Conservation (phyloP, 1,139 yeast genomes). For the Kurtzmaniella quercitrusa region DNA sequence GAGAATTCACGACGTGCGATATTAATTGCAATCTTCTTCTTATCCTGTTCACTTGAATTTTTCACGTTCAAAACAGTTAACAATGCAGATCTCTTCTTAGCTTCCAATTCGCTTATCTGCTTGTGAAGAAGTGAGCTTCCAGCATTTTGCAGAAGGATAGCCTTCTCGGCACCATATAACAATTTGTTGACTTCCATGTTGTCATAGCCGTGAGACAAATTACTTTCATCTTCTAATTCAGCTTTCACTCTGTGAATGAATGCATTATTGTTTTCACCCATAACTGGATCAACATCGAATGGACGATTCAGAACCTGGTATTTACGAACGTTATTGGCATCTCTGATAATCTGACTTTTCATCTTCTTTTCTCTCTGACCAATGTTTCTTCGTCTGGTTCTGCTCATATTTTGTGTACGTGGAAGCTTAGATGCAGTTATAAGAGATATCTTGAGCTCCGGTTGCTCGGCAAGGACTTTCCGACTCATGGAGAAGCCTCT, state of each 20-base stretch:
- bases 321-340: slow-evolving; percentile 44
- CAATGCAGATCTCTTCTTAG: slow-evolving; percentile 64
- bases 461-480: slow-evolving; percentile 3
- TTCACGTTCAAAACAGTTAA: slow-evolving; percentile 69
- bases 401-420: slow-evolving; percentile 14
- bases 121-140: slow-evolving; percentile 41
- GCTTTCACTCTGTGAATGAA: slow-evolving; percentile 66
- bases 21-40: slow-evolving; percentile 53
- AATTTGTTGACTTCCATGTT: slow-evolving; percentile 69
- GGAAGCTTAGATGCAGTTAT: slow-evolving; percentile 12
- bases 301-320: slow-evolving; percentile 28
- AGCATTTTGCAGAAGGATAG: slow-evolving; percentile 29
- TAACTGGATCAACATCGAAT: slow-evolving; percentile 64
- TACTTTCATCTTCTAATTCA: slow-evolving; percentile 57
- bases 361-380: slow-evolving; percentile 40
- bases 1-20: slow-evolving; percentile 77
- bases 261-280: slow-evolving; percentile 66
- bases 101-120: slow-evolving; percentile 43
- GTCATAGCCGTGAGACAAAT: slow-evolving; percentile 57
- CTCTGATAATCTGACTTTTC: slow-evolving; percentile 42
- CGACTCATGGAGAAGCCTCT: slow-evolving; percentile 4
- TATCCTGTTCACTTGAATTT: slow-evolving; percentile 63
- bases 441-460: slow-evolving; percentile 11
- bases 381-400: slow-evolving; percentile 32
- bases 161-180: slow-evolving; percentile 67